These are phyloP conservation scores for Suhomyces panamericanus DNA, from an alignment of 1,139 yeast species.

Conservation along the genomic window DNA sequence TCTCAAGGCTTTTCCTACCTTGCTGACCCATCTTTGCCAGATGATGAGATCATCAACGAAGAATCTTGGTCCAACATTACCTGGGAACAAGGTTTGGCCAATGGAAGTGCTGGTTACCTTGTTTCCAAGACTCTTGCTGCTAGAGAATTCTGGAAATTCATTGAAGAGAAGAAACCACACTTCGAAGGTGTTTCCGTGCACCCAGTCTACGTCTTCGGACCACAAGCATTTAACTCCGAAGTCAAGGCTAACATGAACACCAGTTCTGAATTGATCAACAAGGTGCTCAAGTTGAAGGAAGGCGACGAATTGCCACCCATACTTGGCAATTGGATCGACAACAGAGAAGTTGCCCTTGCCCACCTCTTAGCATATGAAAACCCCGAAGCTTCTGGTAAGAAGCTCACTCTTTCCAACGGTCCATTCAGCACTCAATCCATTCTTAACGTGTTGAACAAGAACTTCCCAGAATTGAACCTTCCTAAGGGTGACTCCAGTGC, in stretches of 20 bases:
- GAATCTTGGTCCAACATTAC: conserved; percentile 1
- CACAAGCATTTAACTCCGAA: conserved; percentile 27
- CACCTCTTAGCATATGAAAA: conserved; percentile 31
- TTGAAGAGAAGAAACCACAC: conserved; percentile 32
- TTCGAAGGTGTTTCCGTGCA: conserved; percentile 18
- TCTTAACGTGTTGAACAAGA: conserved; percentile 15
- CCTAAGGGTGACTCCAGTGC: conserved; percentile 30
- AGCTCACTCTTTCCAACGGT: conserved; percentile 2
- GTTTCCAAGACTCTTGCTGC: conserved; percentile 58
- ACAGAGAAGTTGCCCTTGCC: conserved; percentile 25
- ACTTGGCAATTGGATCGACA: conserved; percentile 2
- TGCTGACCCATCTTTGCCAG: background rate
- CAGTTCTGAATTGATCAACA: conserved; percentile 35
- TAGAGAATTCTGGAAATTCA: conserved; percentile 54
- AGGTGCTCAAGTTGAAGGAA: conserved; percentile 23
- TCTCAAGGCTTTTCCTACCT: background rate
- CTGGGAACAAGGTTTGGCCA: conserved; percentile 1
- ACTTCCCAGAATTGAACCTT: conserved; percentile 19
- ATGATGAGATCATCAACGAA: background rate
- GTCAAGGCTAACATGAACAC: conserved; percentile 35
- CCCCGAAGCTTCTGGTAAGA: conserved; percentile 1
- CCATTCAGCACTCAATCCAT: conserved; percentile 13
- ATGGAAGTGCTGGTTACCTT: background rate
- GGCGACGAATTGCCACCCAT: conserved; percentile 21
- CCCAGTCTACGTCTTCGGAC: conserved; percentile 28